These are phyloP conservation scores for Coprinopsis marcescibilis DNA, from an alignment of 768 basidiomycete species.

Conservation along the genomic window DNA sequence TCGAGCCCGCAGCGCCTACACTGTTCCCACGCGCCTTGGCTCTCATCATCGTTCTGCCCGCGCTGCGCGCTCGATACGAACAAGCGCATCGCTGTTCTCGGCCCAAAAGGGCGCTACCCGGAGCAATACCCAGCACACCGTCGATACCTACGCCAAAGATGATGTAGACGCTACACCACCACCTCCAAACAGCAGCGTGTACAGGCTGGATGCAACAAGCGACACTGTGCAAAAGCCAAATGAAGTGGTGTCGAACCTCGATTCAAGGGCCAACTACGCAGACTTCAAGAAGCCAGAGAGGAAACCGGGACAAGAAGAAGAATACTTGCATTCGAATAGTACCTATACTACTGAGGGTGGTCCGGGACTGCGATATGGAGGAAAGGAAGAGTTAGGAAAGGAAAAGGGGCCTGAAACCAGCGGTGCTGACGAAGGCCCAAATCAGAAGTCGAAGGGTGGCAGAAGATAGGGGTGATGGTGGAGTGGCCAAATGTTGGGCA, in stretches of 20 bases:
- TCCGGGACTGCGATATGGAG: constrained; percentile 24
- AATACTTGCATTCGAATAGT: constrained; percentile 24
- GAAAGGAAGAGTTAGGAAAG: constrained; percentile 20
- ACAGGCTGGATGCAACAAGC: constrained; percentile 41
- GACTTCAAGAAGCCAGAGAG: not conserved
- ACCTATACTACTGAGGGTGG: constrained; percentile 24
- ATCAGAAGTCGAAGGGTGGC: constrained; percentile 30
- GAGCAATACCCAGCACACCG: constrained; percentile 23
- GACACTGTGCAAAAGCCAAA: constrained; percentile 42
- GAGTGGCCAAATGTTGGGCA: not conserved
- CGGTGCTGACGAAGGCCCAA: constrained; percentile 28
- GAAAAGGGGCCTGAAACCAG: constrained; percentile 32
- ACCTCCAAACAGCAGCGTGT: constrained; percentile 33
- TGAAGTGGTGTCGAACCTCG: constrained; percentile 42
- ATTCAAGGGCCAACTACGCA: constrained; percentile 31
- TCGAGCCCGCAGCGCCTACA: too few species aligned
- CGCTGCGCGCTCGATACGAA: too few species aligned
- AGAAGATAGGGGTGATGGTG: constrained; percentile 12
- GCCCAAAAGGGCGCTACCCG: too few species aligned
- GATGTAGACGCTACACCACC: constrained; percentile 39
- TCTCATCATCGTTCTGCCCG: too few species aligned
- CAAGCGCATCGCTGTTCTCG: too few species aligned
- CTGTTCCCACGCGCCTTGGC: too few species aligned
- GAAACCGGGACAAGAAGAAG: constrained; percentile 27
- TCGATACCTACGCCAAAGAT: constrained; percentile 39